Evolutionary conservation across 495 filamentous ascomycete species (phyloP), one percentile per base, ranked within the genome.

Genomic region (Aspergillus kassunensis): DNA sequence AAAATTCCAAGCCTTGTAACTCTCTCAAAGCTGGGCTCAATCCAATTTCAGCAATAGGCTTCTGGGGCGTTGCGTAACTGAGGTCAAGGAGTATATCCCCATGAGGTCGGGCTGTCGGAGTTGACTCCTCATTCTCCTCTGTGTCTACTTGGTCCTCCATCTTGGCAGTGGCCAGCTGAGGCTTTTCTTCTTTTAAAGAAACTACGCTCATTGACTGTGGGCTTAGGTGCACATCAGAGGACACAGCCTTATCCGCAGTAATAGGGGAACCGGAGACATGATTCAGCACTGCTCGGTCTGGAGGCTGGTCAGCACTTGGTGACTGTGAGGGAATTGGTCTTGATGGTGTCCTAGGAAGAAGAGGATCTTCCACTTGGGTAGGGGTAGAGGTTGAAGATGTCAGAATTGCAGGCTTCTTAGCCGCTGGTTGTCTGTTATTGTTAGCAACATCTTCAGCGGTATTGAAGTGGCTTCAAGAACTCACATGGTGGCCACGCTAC

Each of bases 1-100:
- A 29, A 30, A 61, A 64, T 18, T 59, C 51, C 13, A 64, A 30
- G 4, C 61, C 61, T 41, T 59, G 19, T 30, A 64, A 44, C 30
- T 61, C 58, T 36, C 45, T 39, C 30, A 57, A 34, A 0, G 44
- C 44, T 23, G 61, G 61, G 15, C 56, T 64, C 44, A 35, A 34
- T 31, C 51, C 29, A 12, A 30, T 9, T 19, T 23, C 42, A 12
- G 13, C 6, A 11, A 12, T 21, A 30, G 12, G 16, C 7, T 49
- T 18, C 5, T 42, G 8, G 10, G 59, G 53, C 36, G 55, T 46
- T 15, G 57, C 48, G 24, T 13, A 24, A 20, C 30, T 48, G 10
- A 63, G 24, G 44, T 63, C 61, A 23, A 63, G 30, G 9, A 63
- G 55, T 16, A 52, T 44, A n/a, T n/a, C n/a, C 15, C 10, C 21